These are phyloP conservation scores for Cicer arietinum DNA, from an alignment of 306 rosid species.

Conservation along the genomic window DNA sequence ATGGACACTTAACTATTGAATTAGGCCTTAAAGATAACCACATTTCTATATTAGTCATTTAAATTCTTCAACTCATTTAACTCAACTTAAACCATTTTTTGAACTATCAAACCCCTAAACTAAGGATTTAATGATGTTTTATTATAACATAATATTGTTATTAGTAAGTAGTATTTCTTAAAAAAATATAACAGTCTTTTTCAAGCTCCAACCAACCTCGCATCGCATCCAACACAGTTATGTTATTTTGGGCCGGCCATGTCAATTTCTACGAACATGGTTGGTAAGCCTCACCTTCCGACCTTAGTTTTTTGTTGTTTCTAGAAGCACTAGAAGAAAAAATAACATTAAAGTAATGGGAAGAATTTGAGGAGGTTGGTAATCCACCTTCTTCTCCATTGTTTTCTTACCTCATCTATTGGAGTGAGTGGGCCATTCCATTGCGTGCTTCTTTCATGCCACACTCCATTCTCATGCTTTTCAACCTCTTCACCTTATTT, in stretches of 20 bases:
- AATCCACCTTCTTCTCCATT: conserved; percentile 44
- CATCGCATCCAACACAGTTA: conserved; percentile 24
- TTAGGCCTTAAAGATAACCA: too few species aligned
- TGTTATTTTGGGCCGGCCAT: conserved; percentile 44
- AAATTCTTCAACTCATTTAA: too few species aligned
- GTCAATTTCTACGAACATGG: conserved; percentile 42
- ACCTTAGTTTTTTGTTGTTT: conserved; percentile 41
- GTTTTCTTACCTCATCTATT: conserved; percentile 39
- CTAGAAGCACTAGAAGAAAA: conserved; percentile 37
- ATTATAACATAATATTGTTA: neutral
- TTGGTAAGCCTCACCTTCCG: conserved; percentile 52
- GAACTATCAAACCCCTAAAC: too few species aligned
- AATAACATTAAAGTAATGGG: conserved; percentile 17
- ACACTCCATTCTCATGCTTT: conserved; percentile 33
- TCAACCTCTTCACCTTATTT: conserved; percentile 26
- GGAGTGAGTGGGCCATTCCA: conserved; percentile 35
- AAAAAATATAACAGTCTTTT: conserved; percentile 14
- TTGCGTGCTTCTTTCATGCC: conserved; percentile 34
- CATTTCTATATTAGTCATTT: too few species aligned
- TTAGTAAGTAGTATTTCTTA: neutral
- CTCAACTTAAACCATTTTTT: too few species aligned
- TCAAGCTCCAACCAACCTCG: conserved; percentile 41
- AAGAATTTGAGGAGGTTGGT: conserved; percentile 45
- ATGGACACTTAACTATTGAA: too few species aligned
- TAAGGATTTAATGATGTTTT: neutral